Conservation (phyloP, 1,139 yeast species). For the Debaryomycetaceae sp. region DNA sequence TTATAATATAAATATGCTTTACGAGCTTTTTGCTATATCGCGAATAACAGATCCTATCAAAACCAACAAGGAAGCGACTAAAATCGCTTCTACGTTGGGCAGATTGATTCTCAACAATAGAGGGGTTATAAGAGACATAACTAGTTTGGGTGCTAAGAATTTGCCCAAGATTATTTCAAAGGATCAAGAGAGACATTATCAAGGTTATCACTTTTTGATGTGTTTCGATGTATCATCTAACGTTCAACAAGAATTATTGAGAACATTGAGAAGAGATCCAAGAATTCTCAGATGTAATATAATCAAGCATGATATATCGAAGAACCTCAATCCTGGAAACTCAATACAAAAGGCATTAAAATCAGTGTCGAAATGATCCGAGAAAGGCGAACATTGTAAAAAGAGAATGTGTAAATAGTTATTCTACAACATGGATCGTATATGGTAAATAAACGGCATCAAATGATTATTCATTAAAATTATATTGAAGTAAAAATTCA, state of each 20-base stretch:
- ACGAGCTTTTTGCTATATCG: conserved; percentile 87
- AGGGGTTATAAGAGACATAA: conserved; percentile 83
- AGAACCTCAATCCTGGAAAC: conserved; percentile 51
- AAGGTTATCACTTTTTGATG: conserved; percentile 84
- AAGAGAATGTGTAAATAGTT: conserved; percentile 1
- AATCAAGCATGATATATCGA: conserved; percentile 61
- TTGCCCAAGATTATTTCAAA: conserved; percentile 80
- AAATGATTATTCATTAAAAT: conserved; percentile 4
- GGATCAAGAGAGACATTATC: conserved; percentile 86
- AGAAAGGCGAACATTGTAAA: background rate
- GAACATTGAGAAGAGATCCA: conserved; percentile 84
- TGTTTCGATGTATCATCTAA: conserved; percentile 82
- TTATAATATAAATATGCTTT: conserved; percentile 53
- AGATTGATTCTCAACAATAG: conserved; percentile 80
- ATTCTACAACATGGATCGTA: conserved; percentile 2
- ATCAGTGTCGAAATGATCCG: background rate
- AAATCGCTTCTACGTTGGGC: conserved; percentile 78
- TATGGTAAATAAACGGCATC: conserved; percentile 4
- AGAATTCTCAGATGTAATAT: conserved; percentile 80
- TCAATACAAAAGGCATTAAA: conserved; percentile 35
- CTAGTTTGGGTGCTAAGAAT: conserved; percentile 73
- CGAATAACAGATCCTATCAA: conserved; percentile 62
- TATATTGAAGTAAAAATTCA: background rate
- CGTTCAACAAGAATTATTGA: conserved; percentile 79
- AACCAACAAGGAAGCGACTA: conserved; percentile 62